Percentiles rank a stretch among this genome's conserved stretches.
Evolutionary conservation across 2,329 filamentous ascomycete species (phyloP).

Genomic region (Diaporthe sp.): DNA sequence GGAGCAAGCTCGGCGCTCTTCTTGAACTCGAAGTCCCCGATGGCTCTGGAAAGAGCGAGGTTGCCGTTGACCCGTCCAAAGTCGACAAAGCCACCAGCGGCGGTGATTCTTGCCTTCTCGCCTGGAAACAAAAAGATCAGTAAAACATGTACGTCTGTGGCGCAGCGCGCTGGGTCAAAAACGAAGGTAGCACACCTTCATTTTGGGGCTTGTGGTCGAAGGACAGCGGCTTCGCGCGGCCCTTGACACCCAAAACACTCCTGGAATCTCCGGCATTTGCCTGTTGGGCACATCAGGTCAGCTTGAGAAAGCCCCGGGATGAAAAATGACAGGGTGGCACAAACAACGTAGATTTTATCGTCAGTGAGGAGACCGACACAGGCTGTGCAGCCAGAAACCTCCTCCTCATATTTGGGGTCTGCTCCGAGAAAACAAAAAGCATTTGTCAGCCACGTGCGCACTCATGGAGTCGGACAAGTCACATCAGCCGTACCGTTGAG

Average conservation of each 20-base stretch:
- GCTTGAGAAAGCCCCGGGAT: conserved; percentile 35
- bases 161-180: neutral
- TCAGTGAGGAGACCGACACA: conserved; percentile 90
- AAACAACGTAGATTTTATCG: conserved; percentile 94
- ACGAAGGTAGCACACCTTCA: conserved; percentile 74
- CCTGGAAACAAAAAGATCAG: conserved; percentile 63
- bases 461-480: neutral
- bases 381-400: conserved; percentile 97
- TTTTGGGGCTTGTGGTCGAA: conserved; percentile 99
- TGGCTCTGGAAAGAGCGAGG: conserved; percentile 93
- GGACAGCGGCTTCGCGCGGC: conserved; percentile 96
- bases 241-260: conserved; percentile 95
- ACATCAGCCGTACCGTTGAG: conserved; percentile 79
- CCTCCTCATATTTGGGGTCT: conserved; percentile 98
- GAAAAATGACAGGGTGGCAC: conserved; percentile 56
- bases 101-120: conserved; percentile 95
- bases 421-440: conserved; percentile 40
- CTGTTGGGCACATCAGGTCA: conserved; percentile 62
- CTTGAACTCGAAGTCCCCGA: conserved; percentile 99
- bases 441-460: conserved; percentile 39
- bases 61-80: conserved; percentile 99
- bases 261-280: conserved; percentile 97
- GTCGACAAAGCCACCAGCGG: conserved; percentile 97
- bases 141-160: neutral
- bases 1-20: conserved; percentile 96